Percentiles rank a stretch among this genome's conserved stretches.
Evolutionary conservation across 2,329 filamentous ascomycete species (phyloP).

Genomic region (Lecanoromycetidae sp.): DNA sequence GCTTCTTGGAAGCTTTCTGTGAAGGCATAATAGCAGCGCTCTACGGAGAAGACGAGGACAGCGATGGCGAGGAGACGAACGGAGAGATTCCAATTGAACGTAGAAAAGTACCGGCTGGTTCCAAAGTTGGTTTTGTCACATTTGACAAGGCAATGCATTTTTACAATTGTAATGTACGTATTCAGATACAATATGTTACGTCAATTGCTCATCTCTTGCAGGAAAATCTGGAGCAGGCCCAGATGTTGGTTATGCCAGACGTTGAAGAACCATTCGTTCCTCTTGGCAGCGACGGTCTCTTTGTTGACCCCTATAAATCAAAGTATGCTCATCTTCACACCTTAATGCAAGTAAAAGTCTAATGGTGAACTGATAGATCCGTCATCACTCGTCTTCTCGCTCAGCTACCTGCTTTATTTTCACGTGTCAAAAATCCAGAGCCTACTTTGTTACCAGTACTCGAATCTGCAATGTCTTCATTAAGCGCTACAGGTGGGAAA

Average conservation of each 20-base stretch:
- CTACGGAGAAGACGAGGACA: constrained; percentile 53
- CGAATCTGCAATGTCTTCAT: constrained; percentile 69
- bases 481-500: constrained; percentile 82
- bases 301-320: constrained; percentile 87
- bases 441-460: constrained; percentile 75
- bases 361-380: constrained; percentile 32
- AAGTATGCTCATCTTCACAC: constrained; percentile 40
- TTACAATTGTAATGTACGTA: constrained; percentile 77
- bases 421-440: constrained; percentile 77
- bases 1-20: constrained; percentile 80
- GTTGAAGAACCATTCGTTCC: constrained; percentile 94
- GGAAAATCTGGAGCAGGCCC: constrained; percentile 68
- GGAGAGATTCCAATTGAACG: constrained; percentile 41
- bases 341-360: no score
- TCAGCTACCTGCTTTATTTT: constrained; percentile 74
- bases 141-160: constrained; percentile 97
- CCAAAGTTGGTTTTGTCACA: constrained; percentile 88
- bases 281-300: constrained; percentile 68
- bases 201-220: constrained; percentile 26
- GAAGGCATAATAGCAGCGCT: constrained; percentile 75
- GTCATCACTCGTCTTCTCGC: constrained; percentile 81
- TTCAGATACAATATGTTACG: background rate
- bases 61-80: constrained; percentile 40
- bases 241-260: constrained; percentile 98
- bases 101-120: constrained; percentile 56